Evolutionary conservation across 805 yeast species (phyloP).

Genomic region (Yamadazyma laniorum): DNA sequence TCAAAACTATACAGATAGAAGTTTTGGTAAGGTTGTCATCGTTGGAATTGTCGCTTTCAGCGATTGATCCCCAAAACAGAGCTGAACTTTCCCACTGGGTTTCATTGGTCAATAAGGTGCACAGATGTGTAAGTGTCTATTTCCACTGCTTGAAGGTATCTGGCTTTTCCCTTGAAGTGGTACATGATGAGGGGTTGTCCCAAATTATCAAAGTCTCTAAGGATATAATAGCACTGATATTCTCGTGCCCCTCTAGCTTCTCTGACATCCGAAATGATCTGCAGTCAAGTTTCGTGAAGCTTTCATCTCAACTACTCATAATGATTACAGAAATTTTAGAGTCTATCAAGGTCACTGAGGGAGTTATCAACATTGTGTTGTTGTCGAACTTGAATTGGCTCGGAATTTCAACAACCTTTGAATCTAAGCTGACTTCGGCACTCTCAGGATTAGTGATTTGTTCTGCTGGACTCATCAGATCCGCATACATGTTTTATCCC

Average conservation of each 20-base stretch:
- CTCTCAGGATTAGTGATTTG: neutral
- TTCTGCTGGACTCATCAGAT: slow-evolving; percentile 1
- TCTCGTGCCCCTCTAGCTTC: neutral
- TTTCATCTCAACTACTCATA: neutral
- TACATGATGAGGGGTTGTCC: neutral
- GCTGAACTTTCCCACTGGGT: neutral
- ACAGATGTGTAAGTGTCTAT: neutral
- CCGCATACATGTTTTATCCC: slow-evolving; percentile 7
- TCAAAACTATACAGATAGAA: neutral
- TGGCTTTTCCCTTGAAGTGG: neutral
- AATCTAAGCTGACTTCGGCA: neutral
- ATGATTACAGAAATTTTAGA: neutral
- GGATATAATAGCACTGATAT: neutral
- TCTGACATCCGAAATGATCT: no score
- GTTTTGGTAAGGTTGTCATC: neutral
- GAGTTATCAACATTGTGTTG: neutral
- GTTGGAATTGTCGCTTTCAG: neutral
- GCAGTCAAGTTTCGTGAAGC: no score
- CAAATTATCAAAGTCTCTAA: neutral
- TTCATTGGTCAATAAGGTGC: neutral
- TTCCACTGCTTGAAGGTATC: neutral
- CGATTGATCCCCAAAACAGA: neutral
- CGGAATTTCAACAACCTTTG: neutral
- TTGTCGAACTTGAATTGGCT: slow-evolving; percentile 5
- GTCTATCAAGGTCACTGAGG: slow-evolving; percentile 2